Conservation (phyloP, 192 early-diverging fungal species). For the Geranomyces michiganensis region DNA sequence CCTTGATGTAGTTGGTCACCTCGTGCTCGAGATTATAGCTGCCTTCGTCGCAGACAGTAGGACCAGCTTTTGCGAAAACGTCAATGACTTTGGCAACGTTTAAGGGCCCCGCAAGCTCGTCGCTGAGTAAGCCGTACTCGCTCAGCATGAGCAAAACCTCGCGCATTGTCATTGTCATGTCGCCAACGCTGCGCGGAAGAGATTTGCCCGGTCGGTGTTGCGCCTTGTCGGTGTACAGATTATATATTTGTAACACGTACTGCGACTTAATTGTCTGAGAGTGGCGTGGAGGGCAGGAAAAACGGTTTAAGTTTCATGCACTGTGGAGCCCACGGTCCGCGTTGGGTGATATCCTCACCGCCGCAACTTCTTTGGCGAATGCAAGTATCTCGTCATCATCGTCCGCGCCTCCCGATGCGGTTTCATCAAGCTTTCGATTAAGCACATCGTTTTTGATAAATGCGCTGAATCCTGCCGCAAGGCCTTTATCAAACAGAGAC, state of each 20-base stretch:
- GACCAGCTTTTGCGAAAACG: constrained; percentile 33
- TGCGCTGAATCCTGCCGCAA: constrained; percentile 40
- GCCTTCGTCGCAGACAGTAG: constrained; percentile 34
- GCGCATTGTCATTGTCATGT: constrained; percentile 48
- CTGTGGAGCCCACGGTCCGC: neutral
- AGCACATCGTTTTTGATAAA: constrained; percentile 48
- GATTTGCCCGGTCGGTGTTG: constrained; percentile 15
- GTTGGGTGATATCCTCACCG: neutral
- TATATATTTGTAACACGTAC: constrained; percentile 32
- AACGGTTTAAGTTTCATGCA: constrained; percentile 3
- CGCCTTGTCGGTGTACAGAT: constrained; percentile 34
- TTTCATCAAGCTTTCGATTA: neutral
- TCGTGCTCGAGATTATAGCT: constrained; percentile 55
- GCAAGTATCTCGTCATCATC: neutral
- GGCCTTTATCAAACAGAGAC: constrained; percentile 39
- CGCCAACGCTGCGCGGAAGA: constrained; percentile 20
- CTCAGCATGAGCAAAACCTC: constrained; percentile 44
- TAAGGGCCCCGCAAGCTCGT: constrained; percentile 26
- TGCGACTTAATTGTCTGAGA: constrained; percentile 31
- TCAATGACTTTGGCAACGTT: constrained; percentile 41
- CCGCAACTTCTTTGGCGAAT: neutral
- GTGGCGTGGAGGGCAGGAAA: too few species aligned
- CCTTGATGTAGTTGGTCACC: constrained; percentile 27
- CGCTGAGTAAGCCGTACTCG: constrained; percentile 44
- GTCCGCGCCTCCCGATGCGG: neutral